Conservation (phyloP, 345 rosid species). For the Pugionium dolabratum region DNA sequence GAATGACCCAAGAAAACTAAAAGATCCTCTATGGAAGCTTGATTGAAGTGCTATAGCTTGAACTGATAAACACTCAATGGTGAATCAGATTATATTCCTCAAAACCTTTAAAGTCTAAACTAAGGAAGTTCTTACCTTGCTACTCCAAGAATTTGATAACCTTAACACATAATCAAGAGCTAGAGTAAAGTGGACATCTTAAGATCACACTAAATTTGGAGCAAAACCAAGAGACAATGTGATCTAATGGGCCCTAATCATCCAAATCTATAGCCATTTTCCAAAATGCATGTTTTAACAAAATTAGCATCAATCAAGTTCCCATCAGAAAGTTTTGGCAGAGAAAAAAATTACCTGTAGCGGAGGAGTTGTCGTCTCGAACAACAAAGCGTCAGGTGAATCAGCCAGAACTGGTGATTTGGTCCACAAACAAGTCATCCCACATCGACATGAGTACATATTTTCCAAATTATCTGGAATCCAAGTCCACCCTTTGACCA, state of each 20-base stretch:
- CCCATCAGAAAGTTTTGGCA: neutral
- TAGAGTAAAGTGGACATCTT: neutral
- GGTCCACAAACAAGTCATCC: slow-evolving; percentile 92
- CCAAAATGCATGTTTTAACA: slow-evolving; percentile 1
- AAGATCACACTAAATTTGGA: neutral
- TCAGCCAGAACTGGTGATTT: slow-evolving; percentile 87
- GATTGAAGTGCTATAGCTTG: neutral
- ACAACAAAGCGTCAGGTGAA: slow-evolving; percentile 84
- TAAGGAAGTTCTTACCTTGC: no score
- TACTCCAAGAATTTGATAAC: neutral
- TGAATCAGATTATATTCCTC: neutral
- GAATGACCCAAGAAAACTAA: slow-evolving; percentile 1
- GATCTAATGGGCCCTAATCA: neutral
- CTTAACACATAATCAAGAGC: slow-evolving; percentile 13
- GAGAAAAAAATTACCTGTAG: slow-evolving; percentile 45
- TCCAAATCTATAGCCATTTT: neutral
- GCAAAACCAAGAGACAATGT: neutral
- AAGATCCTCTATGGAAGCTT: neutral
- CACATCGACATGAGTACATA: slow-evolving; percentile 78
- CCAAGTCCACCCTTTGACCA: slow-evolving; percentile 99
- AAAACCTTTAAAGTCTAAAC: neutral
- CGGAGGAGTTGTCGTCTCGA: slow-evolving; percentile 82
- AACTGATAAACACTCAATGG: slow-evolving; percentile 1
- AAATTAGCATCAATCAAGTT: slow-evolving; percentile 13
- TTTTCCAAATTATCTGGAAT: slow-evolving; percentile 93